Base-by-base conservation (phyloP, 1,284 basidiomycete genomes). In the Ceratobasidium sp. region DNA sequence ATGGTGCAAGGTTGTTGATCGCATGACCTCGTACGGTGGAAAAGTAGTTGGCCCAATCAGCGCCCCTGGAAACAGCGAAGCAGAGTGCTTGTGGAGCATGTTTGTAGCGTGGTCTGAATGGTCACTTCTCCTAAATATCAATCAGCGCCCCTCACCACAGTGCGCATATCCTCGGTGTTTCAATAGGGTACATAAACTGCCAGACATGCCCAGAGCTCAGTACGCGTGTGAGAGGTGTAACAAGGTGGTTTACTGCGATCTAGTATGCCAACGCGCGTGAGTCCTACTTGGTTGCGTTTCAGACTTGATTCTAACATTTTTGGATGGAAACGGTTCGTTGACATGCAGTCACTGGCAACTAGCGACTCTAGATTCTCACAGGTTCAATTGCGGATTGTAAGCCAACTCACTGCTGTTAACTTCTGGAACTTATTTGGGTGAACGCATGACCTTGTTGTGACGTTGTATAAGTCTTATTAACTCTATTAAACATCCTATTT, bases 241-340 rank as follows among this genome's bases (percentile, higher is more conserved):
- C 26, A 18, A 7, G 12, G 46, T 33, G 10, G 46, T 49, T 6
- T 68, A 68, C 39, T 68, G 66, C n/a, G 42, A 26, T 39, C n/a
- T 12, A 39, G 26, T 28, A 3, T 68, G 66, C n/a, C 66, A 68
- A 46, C 63, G 63, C 40, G 63, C 42, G 63, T 66, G 42, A 66
- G 63, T 58, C 23, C 6, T 9, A 33, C 28, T 66, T 40, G 1
- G 20, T 20, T 18, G 23, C 46, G n/a, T n/a, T n/a, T n/a, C 2
- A 3, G 18, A 46, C 10, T 46, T 46, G 18, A 46, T 46, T 46
- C 46, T 46, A 9, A 15, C 46, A 15, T 46, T 15, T 15, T 3
- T 46, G 46, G 18, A 46, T 15, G n/a, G n/a, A 53, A 53, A 18
- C 51, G 3, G n/a, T n/a, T 20, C 20, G 15, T 53, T 53, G n/a